Percentiles rank a stretch among this genome's conserved stretches.
Evolutionary conservation across 1,284 basidiomycete species (phyloP).

Genomic region (Phaffia rhodozyma): DNA sequence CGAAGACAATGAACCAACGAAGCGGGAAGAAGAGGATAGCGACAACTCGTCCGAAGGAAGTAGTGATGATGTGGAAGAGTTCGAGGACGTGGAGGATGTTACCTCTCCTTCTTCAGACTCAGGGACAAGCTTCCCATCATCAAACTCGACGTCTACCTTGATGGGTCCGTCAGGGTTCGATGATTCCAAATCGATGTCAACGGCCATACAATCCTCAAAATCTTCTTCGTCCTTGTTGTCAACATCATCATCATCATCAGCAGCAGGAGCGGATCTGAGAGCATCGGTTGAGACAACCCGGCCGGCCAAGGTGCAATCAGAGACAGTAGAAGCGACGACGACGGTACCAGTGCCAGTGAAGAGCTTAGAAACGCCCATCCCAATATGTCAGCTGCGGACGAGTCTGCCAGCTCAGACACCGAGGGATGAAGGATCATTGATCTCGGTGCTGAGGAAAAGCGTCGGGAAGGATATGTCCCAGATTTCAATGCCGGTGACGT

Average conservation of each 20-base stretch:
- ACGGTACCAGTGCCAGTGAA: background rate
- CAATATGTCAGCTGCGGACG: conserved; percentile 41
- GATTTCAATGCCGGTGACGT: conserved; percentile 70
- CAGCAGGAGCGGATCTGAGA: background rate
- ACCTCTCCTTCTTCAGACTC: background rate
- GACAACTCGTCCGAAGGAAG: too few species aligned
- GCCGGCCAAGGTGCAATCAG: background rate
- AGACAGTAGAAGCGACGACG: background rate
- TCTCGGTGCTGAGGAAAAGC: conserved; percentile 79
- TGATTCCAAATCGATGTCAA: too few species aligned
- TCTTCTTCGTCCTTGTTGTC: background rate
- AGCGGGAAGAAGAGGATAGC: background rate
- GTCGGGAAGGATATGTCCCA: conserved; percentile 83
- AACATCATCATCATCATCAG: background rate
- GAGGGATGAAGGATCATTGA: conserved; percentile 75
- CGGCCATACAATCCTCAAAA: background rate
- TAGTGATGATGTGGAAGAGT: too few species aligned
- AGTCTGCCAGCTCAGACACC: conserved; percentile 46
- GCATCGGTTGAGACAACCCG: too few species aligned
- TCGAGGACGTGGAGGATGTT: too few species aligned
- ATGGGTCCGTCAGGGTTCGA: too few species aligned
- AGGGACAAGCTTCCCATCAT: background rate
- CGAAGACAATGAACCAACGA: background rate
- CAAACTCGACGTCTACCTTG: background rate
- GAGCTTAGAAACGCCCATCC: background rate